Base-by-base conservation (phyloP, 352 stramenopile species). In the Phytophthora pini region DNA sequence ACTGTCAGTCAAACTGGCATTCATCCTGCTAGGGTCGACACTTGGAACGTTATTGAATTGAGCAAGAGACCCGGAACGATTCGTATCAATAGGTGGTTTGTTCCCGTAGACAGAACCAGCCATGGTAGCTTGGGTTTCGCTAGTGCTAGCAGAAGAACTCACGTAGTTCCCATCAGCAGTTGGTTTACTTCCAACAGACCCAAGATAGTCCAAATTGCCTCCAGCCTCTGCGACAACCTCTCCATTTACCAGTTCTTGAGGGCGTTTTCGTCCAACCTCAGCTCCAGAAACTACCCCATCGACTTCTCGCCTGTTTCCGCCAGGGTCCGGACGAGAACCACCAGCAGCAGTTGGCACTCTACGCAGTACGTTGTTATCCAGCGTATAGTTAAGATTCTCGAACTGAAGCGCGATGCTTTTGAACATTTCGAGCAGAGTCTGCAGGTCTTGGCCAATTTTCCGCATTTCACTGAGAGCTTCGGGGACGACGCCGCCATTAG, bases 391-490 rank as follows among this genome's bases (percentile, higher is more conserved):
- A 2, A 71, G 52, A 32, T 80, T 53, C 7, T 82, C 57, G 22
- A 89, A 83, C n/a, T 90, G 77, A n/a, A 76, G 59, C 6, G 81
- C 77, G 44, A 92, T 74, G 13, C 56, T 70, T 40, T 79, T 79
- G 58, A 92, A 90, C 56, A 89, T 87, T 24, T 64, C 68, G 10
- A 92, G 71, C 15, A 92, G 65, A 4, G 85, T 69, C 61, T 80
- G 65, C 15, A 94, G 57, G 20, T 92, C 83, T 5, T 63, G 70
- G 1, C 86, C 80, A 43, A 92, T 81, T 48, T 88, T 90, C 13
- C 72, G 68, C 26, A 84, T 68, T 22, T 81, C 61, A 2, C 44
- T 51, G 15, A 56, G 46, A 43, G 34, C 36, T 15, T 51, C 45
- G 2, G 62, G 45, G 2, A 58, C 26, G 11, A 29, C 56, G 9